Percentiles rank a stretch among this genome's conserved stretches.
Conservation (phyloP, 1,284 basidiomycete species). For the Stereum hirsutum region DNA sequence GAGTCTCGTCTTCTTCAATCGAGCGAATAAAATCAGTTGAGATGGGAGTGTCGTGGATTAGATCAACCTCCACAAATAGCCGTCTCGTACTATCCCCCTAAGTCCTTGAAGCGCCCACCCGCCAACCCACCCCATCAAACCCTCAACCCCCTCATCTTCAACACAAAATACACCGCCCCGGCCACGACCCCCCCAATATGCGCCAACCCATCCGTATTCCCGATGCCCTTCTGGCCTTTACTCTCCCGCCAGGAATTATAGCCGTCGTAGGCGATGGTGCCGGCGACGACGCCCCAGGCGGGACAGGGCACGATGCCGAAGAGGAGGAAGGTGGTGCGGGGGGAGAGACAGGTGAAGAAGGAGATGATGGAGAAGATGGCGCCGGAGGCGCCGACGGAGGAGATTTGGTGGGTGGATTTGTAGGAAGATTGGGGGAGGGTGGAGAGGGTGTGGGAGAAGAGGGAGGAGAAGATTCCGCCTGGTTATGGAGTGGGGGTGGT, state of each 20-base stretch:
- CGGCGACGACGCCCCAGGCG: slow-evolving; percentile 72
- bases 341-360: slow-evolving; percentile 63
- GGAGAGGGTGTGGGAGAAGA: too few relatives aligned
- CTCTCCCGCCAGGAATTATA: slow-evolving; percentile 35
- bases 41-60: too few relatives aligned
- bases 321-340: slow-evolving; percentile 62
- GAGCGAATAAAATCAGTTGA: too few relatives aligned
- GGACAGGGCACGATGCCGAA: slow-evolving; percentile 82
- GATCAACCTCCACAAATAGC: too few relatives aligned
- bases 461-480: slow-evolving; percentile 64
- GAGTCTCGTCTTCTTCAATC: too few relatives aligned
- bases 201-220: too few relatives aligned
- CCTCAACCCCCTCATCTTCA: too few relatives aligned
- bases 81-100: too few relatives aligned
- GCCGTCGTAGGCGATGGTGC: slow-evolving; percentile 67
- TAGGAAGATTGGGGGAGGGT: slow-evolving; percentile 53
- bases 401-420: slow-evolving; percentile 23
- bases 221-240: slow-evolving; percentile 22
- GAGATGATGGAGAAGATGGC: slow-evolving; percentile 71
- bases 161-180: slow-evolving; percentile 51
- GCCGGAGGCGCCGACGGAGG: slow-evolving; percentile 64
- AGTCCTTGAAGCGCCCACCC: too few relatives aligned
- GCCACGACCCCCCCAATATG: slow-evolving; percentile 74
- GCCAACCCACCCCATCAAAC: too few relatives aligned
- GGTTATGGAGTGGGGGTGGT: not conserved